Evolutionary conservation across 768 basidiomycete genomes (phyloP), one percentile per base, ranked within the genome.

Genomic region (Nevesoporus exiguus): DNA sequence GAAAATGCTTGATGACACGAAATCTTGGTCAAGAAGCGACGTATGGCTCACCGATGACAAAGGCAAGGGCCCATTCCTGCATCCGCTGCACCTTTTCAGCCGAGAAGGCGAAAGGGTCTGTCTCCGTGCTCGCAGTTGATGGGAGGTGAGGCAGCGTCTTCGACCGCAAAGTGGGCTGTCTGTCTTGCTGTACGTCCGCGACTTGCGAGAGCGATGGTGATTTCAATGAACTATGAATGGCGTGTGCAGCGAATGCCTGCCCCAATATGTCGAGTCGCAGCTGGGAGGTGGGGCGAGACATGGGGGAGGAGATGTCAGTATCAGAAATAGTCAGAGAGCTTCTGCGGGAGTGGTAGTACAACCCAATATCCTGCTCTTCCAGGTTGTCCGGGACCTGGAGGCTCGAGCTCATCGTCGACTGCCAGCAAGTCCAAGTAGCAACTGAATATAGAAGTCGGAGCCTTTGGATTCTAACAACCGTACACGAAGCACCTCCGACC

Each of bases 51-150:
- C 87, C 89, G 49, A 90, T 75, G 42, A 78, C 82, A 45, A 91
- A 76, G 15, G 84, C 77, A 51, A 87, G 66, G 2, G 84, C 80
- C 90, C 90, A 92, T 50, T 82, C 70, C 24, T 78, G 75, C 66
- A 92, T 75, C 49, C 73, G 80, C 27, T 61, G 62, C 14, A 82
- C 56, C 19, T 77, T 79, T 27, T 76, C 76, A 3, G 68, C 61
- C 19, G 82, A 74, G 36, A 88, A 75, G 6, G 74, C 66, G 13
- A 86, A 72, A 9, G 74, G 54, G 45, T 77, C 76, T 1, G 74
- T 60, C 43, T 78, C 76, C 31, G 71, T 65, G 50, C 60, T 66
- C 36, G 66, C 63, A 19, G 54, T 45, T 10, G 73, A 74, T 6
- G 65, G 67, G 21, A 76, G 64, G 22, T 73, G 64, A 4, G 82